phyloP scores from a whole-genome alignment of 2,329 filamentous ascomycete genomes.

The Colletotrichum sp. region DNA sequence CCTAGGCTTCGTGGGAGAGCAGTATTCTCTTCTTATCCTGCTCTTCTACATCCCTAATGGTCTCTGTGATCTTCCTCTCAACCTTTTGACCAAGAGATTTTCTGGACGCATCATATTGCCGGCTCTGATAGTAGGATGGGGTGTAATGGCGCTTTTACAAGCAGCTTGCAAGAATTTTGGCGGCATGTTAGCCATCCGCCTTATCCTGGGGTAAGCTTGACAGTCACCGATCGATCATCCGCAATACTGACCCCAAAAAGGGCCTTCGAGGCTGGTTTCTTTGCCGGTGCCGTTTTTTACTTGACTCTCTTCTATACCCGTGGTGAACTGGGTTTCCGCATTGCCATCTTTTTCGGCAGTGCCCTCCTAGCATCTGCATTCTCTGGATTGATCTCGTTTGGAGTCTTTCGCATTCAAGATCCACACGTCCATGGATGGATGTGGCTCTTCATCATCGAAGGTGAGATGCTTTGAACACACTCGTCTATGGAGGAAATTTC shows the following conservation, averaged over 20 bases:
- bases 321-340: slow-evolving; percentile 47
- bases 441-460: background rate
- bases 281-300: slow-evolving; percentile 58
- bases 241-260: background rate
- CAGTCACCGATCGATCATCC: background rate
- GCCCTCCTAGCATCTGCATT: background rate
- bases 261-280: slow-evolving; percentile 58
- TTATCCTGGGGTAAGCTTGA: slow-evolving; percentile 39
- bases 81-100: slow-evolving; percentile 50
- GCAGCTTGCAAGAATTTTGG: slow-evolving; percentile 45
- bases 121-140: slow-evolving; percentile 51
- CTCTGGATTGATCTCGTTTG: background rate
- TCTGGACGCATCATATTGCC: slow-evolving; percentile 34
- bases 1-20: slow-evolving; percentile 42
- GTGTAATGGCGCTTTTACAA: slow-evolving; percentile 43
- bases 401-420: background rate
- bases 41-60: slow-evolving; percentile 57
- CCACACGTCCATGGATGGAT: slow-evolving; percentile 1
- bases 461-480: background rate
- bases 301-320: slow-evolving; percentile 54
- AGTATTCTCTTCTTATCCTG: slow-evolving; percentile 49
- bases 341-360: slow-evolving; percentile 5
- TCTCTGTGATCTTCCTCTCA: slow-evolving; percentile 52
- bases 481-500: too few species aligned
- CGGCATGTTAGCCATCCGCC: slow-evolving; percentile 50